Evolutionary conservation across 345 rosid genomes (phyloP).

Genomic region (Citrus unshiu): DNA sequence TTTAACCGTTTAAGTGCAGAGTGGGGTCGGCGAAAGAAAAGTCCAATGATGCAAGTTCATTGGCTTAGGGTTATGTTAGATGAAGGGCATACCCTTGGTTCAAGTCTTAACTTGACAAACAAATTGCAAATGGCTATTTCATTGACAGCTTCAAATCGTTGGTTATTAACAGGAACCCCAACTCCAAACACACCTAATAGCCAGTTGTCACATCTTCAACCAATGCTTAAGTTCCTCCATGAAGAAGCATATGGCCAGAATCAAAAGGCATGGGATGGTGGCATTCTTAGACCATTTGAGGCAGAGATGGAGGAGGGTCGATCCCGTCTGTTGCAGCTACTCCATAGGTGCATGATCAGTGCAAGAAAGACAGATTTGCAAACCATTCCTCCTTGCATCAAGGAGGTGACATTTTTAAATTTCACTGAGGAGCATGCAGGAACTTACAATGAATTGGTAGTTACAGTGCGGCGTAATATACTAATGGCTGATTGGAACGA

Average conservation of each 20-base stretch:
- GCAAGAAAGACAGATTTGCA: conserved; percentile 87
- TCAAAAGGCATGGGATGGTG: conserved; percentile 85
- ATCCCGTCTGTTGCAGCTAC: conserved; percentile 63
- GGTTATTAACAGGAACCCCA: conserved; percentile 98
- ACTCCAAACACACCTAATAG: conserved; percentile 84
- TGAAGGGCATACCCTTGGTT: conserved; percentile 99
- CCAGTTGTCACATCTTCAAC: conserved; percentile 83
- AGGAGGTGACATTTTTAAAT: conserved; percentile 66
- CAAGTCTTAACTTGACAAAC: conserved; percentile 87
- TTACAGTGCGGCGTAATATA: conserved; percentile 84
- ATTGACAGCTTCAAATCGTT: conserved; percentile 71
- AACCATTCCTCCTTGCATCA: conserved; percentile 91
- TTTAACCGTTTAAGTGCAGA: conserved; percentile 94
- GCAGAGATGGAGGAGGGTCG: conserved; percentile 93
- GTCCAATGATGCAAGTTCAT: conserved; percentile 91
- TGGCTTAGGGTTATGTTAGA: conserved; percentile 93
- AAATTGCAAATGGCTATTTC: conserved; percentile 96
- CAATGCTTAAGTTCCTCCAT: conserved; percentile 87
- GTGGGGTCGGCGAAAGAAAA: conserved; percentile 74
- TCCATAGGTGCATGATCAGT: conserved; percentile 86
- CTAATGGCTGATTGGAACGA: conserved; percentile 99
- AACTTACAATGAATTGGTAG: conserved; percentile 94
- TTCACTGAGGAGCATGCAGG: conserved; percentile 79
- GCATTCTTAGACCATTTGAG: conserved; percentile 87
- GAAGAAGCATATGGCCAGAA: conserved; percentile 86